These are phyloP conservation scores for Lichtheimia corymbifera DNA, from an alignment of 371 early-diverging fungal species.

Conservation along the genomic window DNA sequence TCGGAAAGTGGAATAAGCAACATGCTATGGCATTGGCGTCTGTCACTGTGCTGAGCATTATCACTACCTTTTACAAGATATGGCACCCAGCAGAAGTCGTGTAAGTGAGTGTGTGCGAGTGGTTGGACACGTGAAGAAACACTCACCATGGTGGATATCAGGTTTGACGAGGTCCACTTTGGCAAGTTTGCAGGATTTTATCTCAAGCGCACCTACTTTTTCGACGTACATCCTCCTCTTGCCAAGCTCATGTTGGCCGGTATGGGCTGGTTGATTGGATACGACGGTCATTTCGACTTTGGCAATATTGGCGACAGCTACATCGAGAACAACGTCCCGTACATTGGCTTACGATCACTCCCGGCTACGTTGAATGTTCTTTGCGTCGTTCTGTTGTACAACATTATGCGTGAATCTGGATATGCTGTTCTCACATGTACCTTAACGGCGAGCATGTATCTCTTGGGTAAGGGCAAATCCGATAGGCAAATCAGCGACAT, in stretches of 20 bases:
- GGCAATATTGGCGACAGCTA: conserved; percentile 94
- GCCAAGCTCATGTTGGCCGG: conserved; percentile 96
- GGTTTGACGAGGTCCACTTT: conserved; percentile 98
- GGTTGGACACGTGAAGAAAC: no score
- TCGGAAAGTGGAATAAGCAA: neutral
- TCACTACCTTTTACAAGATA: conserved; percentile 52
- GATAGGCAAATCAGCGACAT: neutral
- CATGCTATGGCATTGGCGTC: conserved; percentile 4
- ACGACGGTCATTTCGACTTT: conserved; percentile 93
- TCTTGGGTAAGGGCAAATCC: conserved; percentile 66
- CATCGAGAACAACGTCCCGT: conserved; percentile 86
- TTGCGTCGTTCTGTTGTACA: conserved; percentile 77
- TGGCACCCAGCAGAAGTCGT: conserved; percentile 72
- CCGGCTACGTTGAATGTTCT: conserved; percentile 84
- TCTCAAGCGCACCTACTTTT: conserved; percentile 91
- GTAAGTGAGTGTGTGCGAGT: conserved; percentile 59
- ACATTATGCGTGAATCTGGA: conserved; percentile 86
- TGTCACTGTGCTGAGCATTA: conserved; percentile 16
- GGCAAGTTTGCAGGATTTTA: conserved; percentile 99
- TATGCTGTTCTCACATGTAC: conserved; percentile 77
- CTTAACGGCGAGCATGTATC: conserved; percentile 75
- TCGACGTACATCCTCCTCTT: conserved; percentile 99
- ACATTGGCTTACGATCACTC: conserved; percentile 78
- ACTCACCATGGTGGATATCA: conserved; percentile 11
- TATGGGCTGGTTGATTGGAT: conserved; percentile 83